Evolutionary conservation across 2,329 filamentous ascomycete species (phyloP).

Genomic region (Sporothrix pallida): DNA sequence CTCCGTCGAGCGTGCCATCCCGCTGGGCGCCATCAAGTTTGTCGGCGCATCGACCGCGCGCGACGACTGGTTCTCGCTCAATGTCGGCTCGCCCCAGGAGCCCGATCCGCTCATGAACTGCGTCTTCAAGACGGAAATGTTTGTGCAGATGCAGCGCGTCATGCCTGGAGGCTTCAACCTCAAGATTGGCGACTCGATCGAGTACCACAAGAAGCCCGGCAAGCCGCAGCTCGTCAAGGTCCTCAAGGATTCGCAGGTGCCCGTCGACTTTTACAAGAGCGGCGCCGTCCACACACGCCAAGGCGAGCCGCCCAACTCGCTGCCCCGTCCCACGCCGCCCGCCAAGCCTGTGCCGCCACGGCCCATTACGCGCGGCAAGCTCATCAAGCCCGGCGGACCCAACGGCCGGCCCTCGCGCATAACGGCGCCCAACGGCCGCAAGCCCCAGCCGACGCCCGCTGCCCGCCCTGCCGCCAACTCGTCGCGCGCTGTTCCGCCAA

Average conservation of each 20-base stretch:
- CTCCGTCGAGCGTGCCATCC: conserved; percentile 77
- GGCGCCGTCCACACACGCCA: conserved; percentile 83
- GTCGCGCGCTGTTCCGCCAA: conserved; percentile 41
- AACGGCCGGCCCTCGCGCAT: conserved; percentile 78
- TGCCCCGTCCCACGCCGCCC: conserved; percentile 83
- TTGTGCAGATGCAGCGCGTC: conserved; percentile 83
- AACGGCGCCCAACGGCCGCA: conserved; percentile 46
- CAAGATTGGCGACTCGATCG: conserved; percentile 81
- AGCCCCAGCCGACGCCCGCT: conserved; percentile 14
- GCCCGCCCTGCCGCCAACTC: conserved; percentile 17
- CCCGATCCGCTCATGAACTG: conserved; percentile 93
- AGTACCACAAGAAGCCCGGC: conserved; percentile 97
- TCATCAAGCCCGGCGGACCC: conserved; percentile 89
- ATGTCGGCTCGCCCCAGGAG: conserved; percentile 87
- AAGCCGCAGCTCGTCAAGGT: conserved; percentile 90
- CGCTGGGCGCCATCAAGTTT: conserved; percentile 87
- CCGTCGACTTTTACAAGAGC: conserved; percentile 91
- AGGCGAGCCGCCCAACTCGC: conserved; percentile 82
- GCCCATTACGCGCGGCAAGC: conserved; percentile 90
- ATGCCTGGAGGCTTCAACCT: conserved; percentile 82
- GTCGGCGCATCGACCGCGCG: conserved; percentile 79
- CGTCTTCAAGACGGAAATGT: conserved; percentile 95
- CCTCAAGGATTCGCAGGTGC: conserved; percentile 79
- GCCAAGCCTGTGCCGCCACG: conserved; percentile 84
- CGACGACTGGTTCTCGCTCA: conserved; percentile 97